phyloP scores from a whole-genome alignment of 257 asterid genomes.

The Handroanthus guayacan region DNA sequence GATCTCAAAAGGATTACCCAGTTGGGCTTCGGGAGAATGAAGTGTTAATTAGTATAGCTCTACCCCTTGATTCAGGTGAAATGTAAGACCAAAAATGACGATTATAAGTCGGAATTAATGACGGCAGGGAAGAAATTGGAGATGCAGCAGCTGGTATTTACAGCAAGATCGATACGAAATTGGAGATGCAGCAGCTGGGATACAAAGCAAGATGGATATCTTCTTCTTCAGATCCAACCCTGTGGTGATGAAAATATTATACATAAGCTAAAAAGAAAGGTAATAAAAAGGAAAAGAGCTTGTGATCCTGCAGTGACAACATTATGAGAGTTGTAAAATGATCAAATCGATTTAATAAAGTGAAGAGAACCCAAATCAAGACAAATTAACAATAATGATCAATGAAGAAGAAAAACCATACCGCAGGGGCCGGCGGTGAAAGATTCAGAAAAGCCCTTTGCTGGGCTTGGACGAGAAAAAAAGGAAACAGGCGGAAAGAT shows the following conservation, averaged over 20 bases:
- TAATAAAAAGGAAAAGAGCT: not conserved
- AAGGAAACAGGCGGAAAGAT: not conserved
- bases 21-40: constrained; percentile 19
- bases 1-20: constrained; percentile 29
- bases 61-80: not conserved
- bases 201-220: constrained; percentile 4
- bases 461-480: not conserved
- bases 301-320: constrained; percentile 18
- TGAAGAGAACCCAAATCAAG: constrained; percentile 25
- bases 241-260: constrained; percentile 21
- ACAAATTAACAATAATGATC: constrained; percentile 16
- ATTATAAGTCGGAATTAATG: constrained; percentile 8
- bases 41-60: constrained; percentile 21
- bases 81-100: not conserved
- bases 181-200: constrained; percentile 23
- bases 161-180: not conserved
- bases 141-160: constrained; percentile 18
- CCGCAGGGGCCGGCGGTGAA: constrained; percentile 22
- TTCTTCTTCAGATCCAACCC: constrained; percentile 39
- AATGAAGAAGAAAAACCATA: constrained; percentile 28
- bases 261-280: not conserved
- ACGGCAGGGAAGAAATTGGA: not conserved
- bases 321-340: constrained; percentile 16
- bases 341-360: constrained; percentile 28
- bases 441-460: not conserved